Evolutionary conservation across 306 rosid species (phyloP), one percentile per base, ranked within the genome.

Genomic region (Trifolium dubium): DNA sequence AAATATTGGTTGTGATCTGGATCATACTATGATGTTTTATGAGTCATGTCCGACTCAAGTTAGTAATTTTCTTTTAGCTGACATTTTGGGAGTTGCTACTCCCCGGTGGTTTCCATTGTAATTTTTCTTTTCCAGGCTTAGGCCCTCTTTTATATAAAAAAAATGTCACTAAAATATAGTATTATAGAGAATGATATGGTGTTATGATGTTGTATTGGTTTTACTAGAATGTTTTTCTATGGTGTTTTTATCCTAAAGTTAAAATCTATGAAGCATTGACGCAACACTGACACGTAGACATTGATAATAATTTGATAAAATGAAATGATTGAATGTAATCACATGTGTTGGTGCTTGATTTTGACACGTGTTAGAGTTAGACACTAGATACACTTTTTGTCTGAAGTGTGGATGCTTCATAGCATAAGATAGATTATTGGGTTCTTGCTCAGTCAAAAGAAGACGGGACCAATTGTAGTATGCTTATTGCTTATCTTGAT

Each of bases 401-500:
- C 17, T 5, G 51, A 13, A 51, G 19, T 17, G 11, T 51, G 17
- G 12, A 11, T 51, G 19, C 19, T 51, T 51, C 29, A 15, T 31
- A 61, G 31, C 72, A 17, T 55, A 59, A 2, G 65, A 60, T 31
- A 31, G 19, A 60, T 32, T 60, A 1, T 32, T 14, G 43, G 43
- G 3, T 29, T 59, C 18, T 17, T 76, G 14, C 31, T 47, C 18
- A 11, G 30, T 10, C 65, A 29, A 47, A 64, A 31, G 15, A 18
- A 18, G 9, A 14, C 14, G 4, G 28, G 6, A 37, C 29, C 53
- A 3, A 10, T 4, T 28, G 40, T 72, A 64, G 47, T 47, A 13
- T 64, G 70, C 64, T 79, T 32, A 40, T 67, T 72, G n/a, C 49
- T 28, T 30, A 9, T 62, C 63, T 73, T 76, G 69, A 6, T 11